These are phyloP conservation scores for Pleochaeta shiraiana DNA, from an alignment of 2,329 filamentous ascomycete genomes.

Conservation along the genomic window DNA sequence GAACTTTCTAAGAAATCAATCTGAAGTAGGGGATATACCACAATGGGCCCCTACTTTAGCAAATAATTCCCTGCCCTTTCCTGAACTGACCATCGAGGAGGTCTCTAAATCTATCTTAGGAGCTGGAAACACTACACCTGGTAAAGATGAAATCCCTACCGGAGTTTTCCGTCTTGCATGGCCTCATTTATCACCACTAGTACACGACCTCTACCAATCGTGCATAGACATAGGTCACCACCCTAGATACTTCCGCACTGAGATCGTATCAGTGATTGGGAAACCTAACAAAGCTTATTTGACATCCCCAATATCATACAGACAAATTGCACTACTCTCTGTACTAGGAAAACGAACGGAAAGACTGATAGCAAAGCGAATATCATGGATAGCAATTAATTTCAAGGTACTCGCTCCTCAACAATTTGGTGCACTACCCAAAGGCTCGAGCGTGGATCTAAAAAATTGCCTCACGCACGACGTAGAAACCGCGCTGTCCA, in stretches of 20 bases:
- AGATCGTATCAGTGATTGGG: neutral
- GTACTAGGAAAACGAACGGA: neutral
- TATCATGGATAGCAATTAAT: neutral
- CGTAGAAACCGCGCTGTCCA: neutral
- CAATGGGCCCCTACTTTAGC: neutral
- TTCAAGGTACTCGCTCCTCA: neutral
- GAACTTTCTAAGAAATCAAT: neutral
- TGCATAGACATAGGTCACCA: conserved; percentile 1
- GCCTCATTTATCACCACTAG: neutral
- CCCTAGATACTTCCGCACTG: neutral
- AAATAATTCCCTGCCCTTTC: neutral
- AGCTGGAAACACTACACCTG: neutral
- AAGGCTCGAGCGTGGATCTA: neutral
- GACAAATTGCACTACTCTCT: neutral
- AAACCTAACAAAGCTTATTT: neutral
- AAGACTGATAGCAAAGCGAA: neutral
- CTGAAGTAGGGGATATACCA: conserved; percentile 1
- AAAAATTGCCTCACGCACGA: neutral
- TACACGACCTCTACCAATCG: neutral
- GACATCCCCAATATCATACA: neutral
- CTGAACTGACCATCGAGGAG: neutral
- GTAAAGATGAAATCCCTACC: neutral
- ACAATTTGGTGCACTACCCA: neutral
- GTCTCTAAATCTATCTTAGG: neutral
- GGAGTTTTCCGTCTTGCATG: neutral